Evolutionary conservation across 306 rosid genomes (phyloP).

Genomic region (Casuarina cunninghamiana): DNA sequence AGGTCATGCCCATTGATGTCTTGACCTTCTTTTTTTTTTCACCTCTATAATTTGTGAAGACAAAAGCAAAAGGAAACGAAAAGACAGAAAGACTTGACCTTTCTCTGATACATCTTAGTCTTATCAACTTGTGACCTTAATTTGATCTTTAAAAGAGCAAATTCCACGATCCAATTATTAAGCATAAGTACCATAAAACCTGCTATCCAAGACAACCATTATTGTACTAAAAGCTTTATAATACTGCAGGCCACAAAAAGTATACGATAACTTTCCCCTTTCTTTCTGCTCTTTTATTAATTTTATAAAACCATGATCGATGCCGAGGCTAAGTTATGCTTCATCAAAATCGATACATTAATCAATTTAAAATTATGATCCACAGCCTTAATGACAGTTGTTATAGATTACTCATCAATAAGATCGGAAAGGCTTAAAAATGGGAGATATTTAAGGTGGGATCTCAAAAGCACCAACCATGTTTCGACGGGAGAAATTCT

Average conservation of each 20-base stretch:
- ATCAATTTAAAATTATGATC: neutral
- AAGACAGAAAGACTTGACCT: neutral
- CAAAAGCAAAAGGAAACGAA: no score
- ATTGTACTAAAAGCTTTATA: neutral
- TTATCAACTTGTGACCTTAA: neutral
- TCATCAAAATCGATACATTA: conserved; percentile 32
- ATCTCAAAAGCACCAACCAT: conserved; percentile 68
- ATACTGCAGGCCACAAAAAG: conserved; percentile 28
- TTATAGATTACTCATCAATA: conserved; percentile 17
- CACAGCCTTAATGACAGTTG: conserved; percentile 27
- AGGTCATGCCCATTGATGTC: no score
- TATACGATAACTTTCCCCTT: conserved; percentile 24
- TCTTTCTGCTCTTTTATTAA: conserved; percentile 11
- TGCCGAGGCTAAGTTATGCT: conserved; percentile 21
- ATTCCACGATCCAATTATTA: conserved; percentile 24
- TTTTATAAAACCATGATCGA: conserved; percentile 9
- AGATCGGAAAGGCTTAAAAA: conserved; percentile 13
- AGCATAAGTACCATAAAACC: conserved; percentile 26
- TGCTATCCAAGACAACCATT: neutral
- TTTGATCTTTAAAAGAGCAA: neutral
- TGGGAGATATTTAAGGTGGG: conserved; percentile 28
- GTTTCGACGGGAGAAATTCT: conserved; percentile 45
- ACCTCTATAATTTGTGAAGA: neutral
- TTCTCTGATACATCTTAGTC: neutral
- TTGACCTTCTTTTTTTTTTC: no score